Evolutionary conservation across 345 rosid genomes (phyloP).

Genomic region (Diplotaxis tenuifolia): DNA sequence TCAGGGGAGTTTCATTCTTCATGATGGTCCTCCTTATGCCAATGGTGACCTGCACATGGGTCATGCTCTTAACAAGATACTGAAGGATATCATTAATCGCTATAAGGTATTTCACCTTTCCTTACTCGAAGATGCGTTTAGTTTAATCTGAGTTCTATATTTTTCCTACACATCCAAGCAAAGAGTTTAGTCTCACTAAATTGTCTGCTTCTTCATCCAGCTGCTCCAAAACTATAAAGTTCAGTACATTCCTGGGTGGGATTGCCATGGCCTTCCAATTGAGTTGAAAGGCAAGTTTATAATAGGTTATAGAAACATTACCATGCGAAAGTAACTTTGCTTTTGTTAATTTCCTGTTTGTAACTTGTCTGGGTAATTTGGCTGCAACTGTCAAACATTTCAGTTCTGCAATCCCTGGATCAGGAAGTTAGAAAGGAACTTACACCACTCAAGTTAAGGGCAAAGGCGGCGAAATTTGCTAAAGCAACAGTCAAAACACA

Average conservation of each 20-base stretch:
- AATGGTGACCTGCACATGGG: constrained; percentile 93
- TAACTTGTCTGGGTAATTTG: constrained; percentile 31
- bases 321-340: constrained; percentile 4
- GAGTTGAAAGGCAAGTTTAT: constrained; percentile 83
- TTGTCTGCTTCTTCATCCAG: constrained; percentile 42
- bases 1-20: constrained; percentile 85
- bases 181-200: constrained; percentile 19
- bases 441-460: constrained; percentile 78
- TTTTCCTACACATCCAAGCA: neutral
- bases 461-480: constrained; percentile 91
- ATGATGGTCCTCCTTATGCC: constrained; percentile 98
- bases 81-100: constrained; percentile 93
- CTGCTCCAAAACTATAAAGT: constrained; percentile 89
- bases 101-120: constrained; percentile 58
- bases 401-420: constrained; percentile 96
- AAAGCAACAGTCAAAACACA: constrained; percentile 89
- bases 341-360: constrained; percentile 14
- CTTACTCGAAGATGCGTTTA: constrained; percentile 2
- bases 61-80: constrained; percentile 92
- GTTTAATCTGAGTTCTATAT: neutral
- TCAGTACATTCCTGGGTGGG: constrained; percentile 91
- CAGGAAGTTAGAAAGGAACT: constrained; percentile 79
- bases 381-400: constrained; percentile 41
- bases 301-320: constrained; percentile 5
- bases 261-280: constrained; percentile 98